Evolutionary conservation across 108 stramenopile species (phyloP), one percentile per base, ranked within the genome.

Genomic region (Stephanodiscus triporus): DNA sequence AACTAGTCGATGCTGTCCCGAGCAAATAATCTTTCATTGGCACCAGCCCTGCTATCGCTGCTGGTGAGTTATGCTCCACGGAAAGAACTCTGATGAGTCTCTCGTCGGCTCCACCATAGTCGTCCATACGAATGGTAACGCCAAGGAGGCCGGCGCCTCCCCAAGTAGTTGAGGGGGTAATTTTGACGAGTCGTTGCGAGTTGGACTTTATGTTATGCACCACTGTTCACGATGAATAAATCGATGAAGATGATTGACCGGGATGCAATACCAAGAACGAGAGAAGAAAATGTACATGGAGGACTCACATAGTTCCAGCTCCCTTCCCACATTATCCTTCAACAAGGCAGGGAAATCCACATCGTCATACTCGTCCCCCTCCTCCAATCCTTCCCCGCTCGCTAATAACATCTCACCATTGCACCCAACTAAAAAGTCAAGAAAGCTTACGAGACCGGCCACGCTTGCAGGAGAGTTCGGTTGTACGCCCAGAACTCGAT

Each of bases 401-500:
- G 87, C 92, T 55, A 94, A 58, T 23, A 91, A 60, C 88, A 94
- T 88, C 48, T 76, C 45, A 2, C 84, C 88, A 66, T 94, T 86
- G 61, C 85, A 89, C 0, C 91, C 95, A 4, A 98, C 96, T 42
- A 98, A 85, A 75, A 98, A 97, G 71, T 97, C 98, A 62, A 98
- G 93, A 75, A 97, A 98, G 45, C 84, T 81, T 3, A 98, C 97
- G 0, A 98, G 81, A n/a, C 98, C 97, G 24, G 93, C 95, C 22
- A 84, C 70, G 26, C 84, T 78, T 16, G 98, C 96, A 6, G 98
- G 98, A 37, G 86, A 88, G 67, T 96, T 87, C 0, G 95, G 93
- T 75, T 98, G 98, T 4, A 98, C 97, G 4, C 97, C 98, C 30
- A 98, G 75, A 9, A 98, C 97, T 9, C 98, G 88, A 66, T 97